Conservation (phyloP, 2,329 filamentous ascomycete species). For the Verticillium dahliae region DNA sequence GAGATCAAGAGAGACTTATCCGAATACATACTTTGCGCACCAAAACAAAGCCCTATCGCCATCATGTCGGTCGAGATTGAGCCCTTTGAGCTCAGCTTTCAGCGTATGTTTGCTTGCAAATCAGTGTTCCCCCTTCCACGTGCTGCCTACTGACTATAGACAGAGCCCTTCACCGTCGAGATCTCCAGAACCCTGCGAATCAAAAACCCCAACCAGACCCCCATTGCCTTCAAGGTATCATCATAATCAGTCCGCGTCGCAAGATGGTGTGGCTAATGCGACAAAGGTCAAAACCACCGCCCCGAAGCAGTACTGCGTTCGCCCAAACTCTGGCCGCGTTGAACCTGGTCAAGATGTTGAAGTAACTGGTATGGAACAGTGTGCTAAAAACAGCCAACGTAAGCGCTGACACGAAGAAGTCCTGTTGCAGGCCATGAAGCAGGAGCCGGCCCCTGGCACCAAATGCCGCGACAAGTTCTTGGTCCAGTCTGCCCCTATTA, state of each 20-base stretch:
- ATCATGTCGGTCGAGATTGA: constrained; percentile 94
- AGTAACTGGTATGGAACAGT: constrained; percentile 66
- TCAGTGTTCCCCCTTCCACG: constrained; percentile 1
- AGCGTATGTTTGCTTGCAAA: constrained; percentile 55
- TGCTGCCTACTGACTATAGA: constrained; percentile 4
- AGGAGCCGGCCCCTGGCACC: constrained; percentile 77
- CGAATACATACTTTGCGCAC: background rate
- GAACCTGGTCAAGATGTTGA: constrained; percentile 86
- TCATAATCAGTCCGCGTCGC: constrained; percentile 1
- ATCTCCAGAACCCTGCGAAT: constrained; percentile 59
- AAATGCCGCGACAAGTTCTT: constrained; percentile 98
- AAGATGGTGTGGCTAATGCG: constrained; percentile 6
- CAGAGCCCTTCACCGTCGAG: constrained; percentile 62
- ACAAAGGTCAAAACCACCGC: constrained; percentile 94
- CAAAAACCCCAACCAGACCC: constrained; percentile 55
- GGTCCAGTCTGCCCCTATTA: constrained; percentile 83
- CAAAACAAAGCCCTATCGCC: constrained; percentile 8
- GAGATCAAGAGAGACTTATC: constrained; percentile 4
- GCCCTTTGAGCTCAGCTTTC: constrained; percentile 86
- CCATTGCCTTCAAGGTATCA: constrained; percentile 64
- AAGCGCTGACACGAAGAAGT: constrained; percentile 45
- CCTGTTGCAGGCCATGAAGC: constrained; percentile 95
- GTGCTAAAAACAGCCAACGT: background rate
- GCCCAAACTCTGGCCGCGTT: constrained; percentile 94
- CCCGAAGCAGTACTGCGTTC: constrained; percentile 98